Conservation (phyloP, 169 alveolate genomes). For the Eimeria praecox region DNA sequence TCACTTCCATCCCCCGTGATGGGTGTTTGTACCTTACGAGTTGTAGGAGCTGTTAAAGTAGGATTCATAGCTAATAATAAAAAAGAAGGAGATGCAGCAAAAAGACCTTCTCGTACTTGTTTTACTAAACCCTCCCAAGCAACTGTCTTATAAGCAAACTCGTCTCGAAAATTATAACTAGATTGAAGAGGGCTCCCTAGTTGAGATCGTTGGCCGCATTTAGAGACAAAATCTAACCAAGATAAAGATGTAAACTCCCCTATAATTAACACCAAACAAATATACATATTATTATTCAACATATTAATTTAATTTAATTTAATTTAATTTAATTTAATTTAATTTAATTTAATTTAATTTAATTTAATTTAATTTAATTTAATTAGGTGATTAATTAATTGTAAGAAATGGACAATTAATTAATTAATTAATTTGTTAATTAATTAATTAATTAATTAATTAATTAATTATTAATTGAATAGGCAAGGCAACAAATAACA, state of each 20-base stretch:
- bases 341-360: too few relatives aligned
- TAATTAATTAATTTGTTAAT: too few relatives aligned
- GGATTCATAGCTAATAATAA: slow-evolving; percentile 66
- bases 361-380: too few relatives aligned
- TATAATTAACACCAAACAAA: not conserved
- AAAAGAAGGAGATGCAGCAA: slow-evolving; percentile 29
- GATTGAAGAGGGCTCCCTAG: not conserved
- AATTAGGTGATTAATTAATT: too few relatives aligned
- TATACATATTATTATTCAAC: too few relatives aligned
- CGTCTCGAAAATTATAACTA: slow-evolving; percentile 46
- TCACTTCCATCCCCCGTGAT: not conserved
- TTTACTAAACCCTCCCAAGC: slow-evolving; percentile 69
- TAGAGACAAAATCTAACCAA: slow-evolving; percentile 52
- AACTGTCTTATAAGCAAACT: slow-evolving; percentile 33
- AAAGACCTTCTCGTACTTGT: slow-evolving; percentile 67
- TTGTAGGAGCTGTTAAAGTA: slow-evolving; percentile 6
- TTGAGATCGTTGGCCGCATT: not conserved
- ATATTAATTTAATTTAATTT: too few relatives aligned
- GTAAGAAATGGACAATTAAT: too few relatives aligned
- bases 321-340: too few relatives aligned
- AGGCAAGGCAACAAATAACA: too few relatives aligned
- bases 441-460: too few relatives aligned
- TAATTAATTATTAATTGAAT: too few relatives aligned
- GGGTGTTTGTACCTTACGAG: not conserved
- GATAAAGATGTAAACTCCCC: not conserved